These are phyloP conservation scores for Grosmannia huntii DNA, from an alignment of 2,329 filamentous ascomycete species.

Conservation along the genomic window DNA sequence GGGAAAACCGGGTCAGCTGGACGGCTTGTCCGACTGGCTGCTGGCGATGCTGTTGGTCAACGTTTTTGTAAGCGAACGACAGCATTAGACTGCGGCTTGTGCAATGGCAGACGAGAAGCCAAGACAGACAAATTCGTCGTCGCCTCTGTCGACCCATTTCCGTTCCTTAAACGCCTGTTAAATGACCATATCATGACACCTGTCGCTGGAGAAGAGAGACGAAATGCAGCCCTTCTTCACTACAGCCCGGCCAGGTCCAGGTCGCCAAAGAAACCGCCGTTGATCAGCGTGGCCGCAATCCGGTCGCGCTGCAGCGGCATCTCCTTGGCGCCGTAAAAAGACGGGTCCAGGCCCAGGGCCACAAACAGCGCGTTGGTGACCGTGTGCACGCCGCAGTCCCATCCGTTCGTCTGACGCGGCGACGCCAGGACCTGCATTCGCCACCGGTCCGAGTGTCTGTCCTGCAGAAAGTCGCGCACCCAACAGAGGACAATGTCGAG, in stretches of 20 bases:
- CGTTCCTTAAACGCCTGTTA: not conserved
- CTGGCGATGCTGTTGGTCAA: not conserved
- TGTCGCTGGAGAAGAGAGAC: not conserved
- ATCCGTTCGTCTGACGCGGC: constrained; percentile 49
- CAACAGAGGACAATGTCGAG: constrained; percentile 35
- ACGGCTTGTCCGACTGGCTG: not conserved
- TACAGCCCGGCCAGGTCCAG: constrained; percentile 35
- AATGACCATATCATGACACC: constrained; percentile 1
- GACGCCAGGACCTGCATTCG: constrained; percentile 33
- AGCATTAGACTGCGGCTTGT: too few species aligned
- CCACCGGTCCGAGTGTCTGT: constrained; percentile 44
- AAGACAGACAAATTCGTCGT: not conserved
- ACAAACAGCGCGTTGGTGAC: constrained; percentile 60
- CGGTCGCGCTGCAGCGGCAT: constrained; percentile 47
- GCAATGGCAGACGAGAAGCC: too few species aligned
- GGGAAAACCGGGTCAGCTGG: not conserved
- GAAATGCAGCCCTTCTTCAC: too few species aligned
- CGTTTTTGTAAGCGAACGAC: not conserved
- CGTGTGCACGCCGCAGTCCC: constrained; percentile 68
- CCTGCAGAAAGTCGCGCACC: constrained; percentile 44
- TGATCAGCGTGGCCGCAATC: constrained; percentile 53
- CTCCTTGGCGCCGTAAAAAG: constrained; percentile 35
- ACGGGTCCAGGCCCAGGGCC: constrained; percentile 39
- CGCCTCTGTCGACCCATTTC: not conserved
- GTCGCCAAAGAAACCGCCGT: constrained; percentile 51